Evolutionary conservation across 192 early-diverging fungal species (phyloP).

Genomic region (Coemansia sp.): DNA sequence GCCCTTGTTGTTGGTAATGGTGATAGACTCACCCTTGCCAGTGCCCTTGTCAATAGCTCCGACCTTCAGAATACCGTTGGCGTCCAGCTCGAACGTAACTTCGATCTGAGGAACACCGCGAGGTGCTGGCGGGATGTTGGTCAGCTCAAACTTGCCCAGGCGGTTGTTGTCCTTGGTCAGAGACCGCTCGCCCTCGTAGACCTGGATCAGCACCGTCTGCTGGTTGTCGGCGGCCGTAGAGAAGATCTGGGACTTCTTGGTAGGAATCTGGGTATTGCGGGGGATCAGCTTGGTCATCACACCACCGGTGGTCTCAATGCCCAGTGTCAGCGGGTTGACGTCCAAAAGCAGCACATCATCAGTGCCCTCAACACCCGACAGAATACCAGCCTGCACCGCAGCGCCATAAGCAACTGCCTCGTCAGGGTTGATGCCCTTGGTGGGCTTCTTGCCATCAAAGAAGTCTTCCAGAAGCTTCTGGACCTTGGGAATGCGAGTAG

Average conservation of each 20-base stretch:
- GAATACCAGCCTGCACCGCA: conserved; percentile 91
- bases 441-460: conserved; percentile 96
- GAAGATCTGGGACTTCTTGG: conserved; percentile 99
- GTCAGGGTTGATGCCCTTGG: conserved; percentile 97
- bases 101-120: conserved; percentile 97
- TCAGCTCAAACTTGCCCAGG: conserved; percentile 96
- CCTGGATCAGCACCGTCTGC: conserved; percentile 92
- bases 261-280: conserved; percentile 90
- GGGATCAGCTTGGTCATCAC: conserved; percentile 94
- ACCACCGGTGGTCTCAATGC: conserved; percentile 97
- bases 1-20: conserved; percentile 97
- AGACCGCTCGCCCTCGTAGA: conserved; percentile 94
- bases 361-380: conserved; percentile 68
- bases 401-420: conserved; percentile 99
- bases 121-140: conserved; percentile 88
- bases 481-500: conserved; percentile 98
- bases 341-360: conserved; percentile 79
- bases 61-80: conserved; percentile 91
- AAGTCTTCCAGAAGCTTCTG: conserved; percentile 87
- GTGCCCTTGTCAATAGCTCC: conserved; percentile 94
- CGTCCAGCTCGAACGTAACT: conserved; percentile 94
- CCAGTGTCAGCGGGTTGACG: conserved; percentile 94
- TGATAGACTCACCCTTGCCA: conserved; percentile 94
- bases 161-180: conserved; percentile 99
- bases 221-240: conserved; percentile 97